Percentiles rank a stretch among this genome's conserved stretches.
These are phyloP conservation scores for Amyloporia xantha DNA, from an alignment of 768 basidiomycete species.

Conservation along the genomic window DNA sequence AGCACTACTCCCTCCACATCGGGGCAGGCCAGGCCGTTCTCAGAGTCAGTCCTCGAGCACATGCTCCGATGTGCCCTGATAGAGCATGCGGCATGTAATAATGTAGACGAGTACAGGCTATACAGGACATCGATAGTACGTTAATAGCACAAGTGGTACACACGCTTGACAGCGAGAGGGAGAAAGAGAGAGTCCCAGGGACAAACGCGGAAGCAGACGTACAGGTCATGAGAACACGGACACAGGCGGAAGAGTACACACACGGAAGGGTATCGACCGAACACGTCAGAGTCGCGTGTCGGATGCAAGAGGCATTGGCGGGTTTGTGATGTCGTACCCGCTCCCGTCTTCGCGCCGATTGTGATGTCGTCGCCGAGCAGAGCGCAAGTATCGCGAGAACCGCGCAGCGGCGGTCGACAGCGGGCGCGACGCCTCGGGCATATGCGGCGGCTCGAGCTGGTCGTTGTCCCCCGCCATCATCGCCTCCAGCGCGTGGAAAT, in stretches of 20 bases:
- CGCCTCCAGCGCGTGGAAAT: constrained; percentile 30
- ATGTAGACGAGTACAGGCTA: not conserved
- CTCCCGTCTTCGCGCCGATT: constrained; percentile 9
- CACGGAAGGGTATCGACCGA: no score
- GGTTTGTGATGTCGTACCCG: constrained; percentile 22
- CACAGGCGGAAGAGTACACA: not conserved
- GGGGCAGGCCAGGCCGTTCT: no score
- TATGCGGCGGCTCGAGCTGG: constrained; percentile 16
- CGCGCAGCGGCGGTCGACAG: constrained; percentile 20
- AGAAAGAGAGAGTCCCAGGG: not conserved
- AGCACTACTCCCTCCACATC: no score
- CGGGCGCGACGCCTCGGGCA: constrained; percentile 11
- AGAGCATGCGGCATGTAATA: no score
- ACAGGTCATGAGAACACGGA: not conserved
- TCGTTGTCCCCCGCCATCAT: constrained; percentile 21
- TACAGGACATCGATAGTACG: not conserved
- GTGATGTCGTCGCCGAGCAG: constrained; percentile 22
- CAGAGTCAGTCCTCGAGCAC: no score
- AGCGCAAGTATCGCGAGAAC: constrained; percentile 28
- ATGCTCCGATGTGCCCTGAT: no score
- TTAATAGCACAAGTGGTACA: not conserved
- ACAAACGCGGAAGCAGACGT: not conserved
- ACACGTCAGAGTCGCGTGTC: constrained; percentile 10
- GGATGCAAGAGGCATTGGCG: constrained; percentile 16
- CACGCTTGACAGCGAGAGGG: not conserved